phyloP scores from a whole-genome alignment of 2,329 filamentous ascomycete genomes.

The Colletotrichum sp. region DNA sequence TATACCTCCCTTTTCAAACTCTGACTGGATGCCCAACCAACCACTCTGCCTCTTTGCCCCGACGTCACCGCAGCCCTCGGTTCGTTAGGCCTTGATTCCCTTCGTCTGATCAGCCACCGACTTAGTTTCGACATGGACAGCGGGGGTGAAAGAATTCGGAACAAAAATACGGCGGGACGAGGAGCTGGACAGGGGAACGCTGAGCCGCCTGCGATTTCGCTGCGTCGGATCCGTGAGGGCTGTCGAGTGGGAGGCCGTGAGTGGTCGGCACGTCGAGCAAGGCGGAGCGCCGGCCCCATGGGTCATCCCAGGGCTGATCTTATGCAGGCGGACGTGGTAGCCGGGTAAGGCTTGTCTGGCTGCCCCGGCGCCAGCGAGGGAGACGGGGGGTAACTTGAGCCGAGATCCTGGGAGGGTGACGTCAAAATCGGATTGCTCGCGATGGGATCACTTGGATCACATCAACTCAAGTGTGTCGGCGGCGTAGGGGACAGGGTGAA shows the following conservation, averaged over 20 bases:
- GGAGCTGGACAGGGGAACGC: slow-evolving; percentile 11
- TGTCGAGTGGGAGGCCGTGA: background rate
- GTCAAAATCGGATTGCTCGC: slow-evolving; percentile 3
- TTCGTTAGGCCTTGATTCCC: slow-evolving; percentile 8
- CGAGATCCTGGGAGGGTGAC: slow-evolving; percentile 15
- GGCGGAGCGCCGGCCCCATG: background rate
- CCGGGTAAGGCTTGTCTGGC: background rate
- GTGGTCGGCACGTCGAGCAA: background rate
- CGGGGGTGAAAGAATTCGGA: background rate
- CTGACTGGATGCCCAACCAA: background rate
- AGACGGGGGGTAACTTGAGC: background rate
- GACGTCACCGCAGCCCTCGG: slow-evolving; percentile 15
- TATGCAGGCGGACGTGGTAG: background rate
- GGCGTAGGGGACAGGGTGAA: slow-evolving; percentile 1
- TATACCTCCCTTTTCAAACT: slow-evolving; percentile 8
- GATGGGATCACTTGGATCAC: background rate
- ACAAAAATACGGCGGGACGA: background rate
- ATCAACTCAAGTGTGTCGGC: background rate
- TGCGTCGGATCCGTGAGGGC: background rate
- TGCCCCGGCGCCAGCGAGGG: background rate
- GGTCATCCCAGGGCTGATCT: slow-evolving; percentile 12
- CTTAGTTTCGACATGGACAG: slow-evolving; percentile 18
- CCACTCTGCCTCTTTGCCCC: background rate
- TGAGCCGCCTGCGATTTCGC: background rate
- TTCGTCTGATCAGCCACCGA: slow-evolving; percentile 20